Evolutionary conservation across 2,329 filamentous ascomycete genomes (phyloP), one percentile per base, ranked within the genome.

Genomic region (Penicillium sp.): DNA sequence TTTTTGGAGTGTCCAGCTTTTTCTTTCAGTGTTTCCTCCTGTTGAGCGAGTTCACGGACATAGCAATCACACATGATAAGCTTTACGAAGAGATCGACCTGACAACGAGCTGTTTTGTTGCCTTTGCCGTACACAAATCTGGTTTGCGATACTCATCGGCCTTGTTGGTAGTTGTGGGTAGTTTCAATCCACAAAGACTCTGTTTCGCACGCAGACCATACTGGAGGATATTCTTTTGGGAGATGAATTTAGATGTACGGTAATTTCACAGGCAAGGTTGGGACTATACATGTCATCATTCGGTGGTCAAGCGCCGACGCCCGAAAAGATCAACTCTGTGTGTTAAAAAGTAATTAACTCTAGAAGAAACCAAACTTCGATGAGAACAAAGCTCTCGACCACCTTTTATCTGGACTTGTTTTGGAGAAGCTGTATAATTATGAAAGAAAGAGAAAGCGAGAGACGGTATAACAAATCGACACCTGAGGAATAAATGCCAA

Each of bases 401-500:
- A 6, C n/a, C 19, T 2, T 35, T 33, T 23, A 7, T 17, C 4
- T 48, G 19, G 43, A 31, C 17, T 47, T 6, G 15, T 21, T 33
- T 17, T n/a, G 6, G 13, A 27, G 19, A 25, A 6, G 8, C 12
- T 35, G 8, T n/a, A 48, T 23, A 10, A 23, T 17, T 2, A 21
- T 17, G 5, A 17, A 19, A 17, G 9, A 10, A 19, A 7, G 48
- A 25, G 33, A 38, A 31, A 27, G 31, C 45, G 15, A 35, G 36
- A 41, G 48, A 29, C 9, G n/a, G 21, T 15, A 12, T 23, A 15
- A 12, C 8, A 45, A 13, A 53, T 53, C 17, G 53, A 57, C 35
- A 57, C 55, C 55, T 52, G 21, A 57, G 55, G 55, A 19, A 53
- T 13, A 17, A 36, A 48, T 7, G 49, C 55, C 49, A 57, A 57